Evolutionary conservation across 225 moss, liverwort and hornwort genomes (phyloP), one percentile per base, ranked within the genome.

Genomic region (Asterella californica): DNA sequence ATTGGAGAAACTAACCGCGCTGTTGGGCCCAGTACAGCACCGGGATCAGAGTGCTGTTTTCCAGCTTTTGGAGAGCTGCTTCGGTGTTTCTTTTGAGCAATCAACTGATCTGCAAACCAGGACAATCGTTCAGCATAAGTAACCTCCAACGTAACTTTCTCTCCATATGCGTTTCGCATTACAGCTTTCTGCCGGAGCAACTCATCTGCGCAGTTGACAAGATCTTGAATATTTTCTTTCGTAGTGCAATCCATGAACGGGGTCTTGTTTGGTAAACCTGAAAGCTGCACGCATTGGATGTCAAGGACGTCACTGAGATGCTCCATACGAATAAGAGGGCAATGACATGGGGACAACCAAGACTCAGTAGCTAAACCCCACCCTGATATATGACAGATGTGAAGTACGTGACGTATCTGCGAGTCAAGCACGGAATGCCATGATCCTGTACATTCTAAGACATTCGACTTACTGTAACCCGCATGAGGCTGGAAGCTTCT

Each of bases 21-120:
- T 12, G 79, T 70, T 29, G 80, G 69, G 6, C 70, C 80, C 2
- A 84, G 54, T 75, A 79, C 74, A 15, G 29, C 19, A 34, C 34
- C 53, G 19, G 69, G 30, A 48, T 78, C 77, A 6, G 49, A 46
- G 6, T 5, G 24, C 0, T 18, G n/a, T 33, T 49, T 82, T 8
- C 1, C 46, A 21, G 62, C 7, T 27, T 19, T 30, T 0, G 0
- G 52, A 7, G 0, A 5, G n/a, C 0, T 11, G 0, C 30, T 6
- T n/a, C 94, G 85, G 7, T 91, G 81, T 57, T 82, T 90, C 67
- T 87, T 94, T 49, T 96, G 94, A 18, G 87, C 75, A 49, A 96
- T 93, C 34, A 96, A 74, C 73, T 96, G 96, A 76, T 94, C 90
- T n/a, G 96, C 96, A 84, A 96, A 96, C 94, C 91, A 94, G 2